phyloP scores from a whole-genome alignment of 257 asterid species.

The Capsicum pubescens region DNA sequence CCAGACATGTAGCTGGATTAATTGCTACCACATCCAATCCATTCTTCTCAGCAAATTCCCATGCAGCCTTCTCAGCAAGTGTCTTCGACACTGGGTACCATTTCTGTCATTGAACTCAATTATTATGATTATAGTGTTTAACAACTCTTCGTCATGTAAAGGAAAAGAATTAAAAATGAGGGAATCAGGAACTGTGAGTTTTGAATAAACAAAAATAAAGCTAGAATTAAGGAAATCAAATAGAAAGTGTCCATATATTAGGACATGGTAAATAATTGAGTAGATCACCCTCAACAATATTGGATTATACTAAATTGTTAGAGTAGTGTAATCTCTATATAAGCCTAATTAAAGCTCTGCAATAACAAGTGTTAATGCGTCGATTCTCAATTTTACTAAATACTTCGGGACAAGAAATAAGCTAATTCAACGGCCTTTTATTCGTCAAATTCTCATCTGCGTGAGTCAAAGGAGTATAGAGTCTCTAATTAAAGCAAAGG shows the following conservation, averaged over 20 bases:
- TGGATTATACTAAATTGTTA: neutral
- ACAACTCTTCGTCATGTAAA: neutral
- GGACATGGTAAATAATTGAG: slow-evolving; percentile 5
- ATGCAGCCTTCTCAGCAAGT: slow-evolving; percentile 81
- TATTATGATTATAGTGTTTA: neutral
- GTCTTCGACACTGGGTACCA: slow-evolving; percentile 96
- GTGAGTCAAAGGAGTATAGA: neutral
- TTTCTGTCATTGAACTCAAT: slow-evolving; percentile 49
- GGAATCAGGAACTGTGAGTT: neutral
- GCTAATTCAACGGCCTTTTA: neutral
- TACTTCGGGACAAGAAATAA: neutral
- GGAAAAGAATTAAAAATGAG: neutral
- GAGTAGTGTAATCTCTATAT: neutral
- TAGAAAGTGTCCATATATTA: neutral
- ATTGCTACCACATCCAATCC: slow-evolving; percentile 75
- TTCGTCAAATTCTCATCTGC: neutral
- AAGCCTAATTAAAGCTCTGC: neutral
- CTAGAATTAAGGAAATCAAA: neutral
- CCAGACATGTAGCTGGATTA: slow-evolving; percentile 81
- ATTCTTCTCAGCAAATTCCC: slow-evolving; percentile 73
- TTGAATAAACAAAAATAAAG: neutral
- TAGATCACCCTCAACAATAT: neutral
- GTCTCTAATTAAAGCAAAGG: too few relatives aligned
- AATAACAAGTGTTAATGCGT: neutral
- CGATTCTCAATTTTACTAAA: neutral